Percentiles rank a stretch among this genome's conserved stretches.
Conservation (phyloP, 2,329 filamentous ascomycete species). For the Stagonosporopsis tanaceti region DNA sequence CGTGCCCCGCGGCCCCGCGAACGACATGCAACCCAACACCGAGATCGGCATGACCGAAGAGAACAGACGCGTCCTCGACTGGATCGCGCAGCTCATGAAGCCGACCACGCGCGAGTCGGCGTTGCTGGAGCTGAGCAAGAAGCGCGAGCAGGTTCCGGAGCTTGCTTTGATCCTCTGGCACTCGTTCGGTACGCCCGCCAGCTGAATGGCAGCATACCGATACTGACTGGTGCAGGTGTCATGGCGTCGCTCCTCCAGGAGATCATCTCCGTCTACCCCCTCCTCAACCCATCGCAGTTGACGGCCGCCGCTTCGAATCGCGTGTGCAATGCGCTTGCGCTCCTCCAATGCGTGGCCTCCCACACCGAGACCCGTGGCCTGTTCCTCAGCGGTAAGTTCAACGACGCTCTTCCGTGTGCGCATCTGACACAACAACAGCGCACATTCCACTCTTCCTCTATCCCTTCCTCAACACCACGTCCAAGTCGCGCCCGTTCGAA, state of each 20-base stretch:
- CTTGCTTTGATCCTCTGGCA: conserved; percentile 97
- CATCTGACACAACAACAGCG: conserved; percentile 61
- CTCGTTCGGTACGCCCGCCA: conserved; percentile 83
- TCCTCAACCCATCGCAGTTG: conserved; percentile 94
- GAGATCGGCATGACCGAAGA: conserved; percentile 76
- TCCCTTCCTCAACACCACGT: conserved; percentile 97
- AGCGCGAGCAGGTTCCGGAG: conserved; percentile 96
- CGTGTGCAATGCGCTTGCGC: conserved; percentile 94
- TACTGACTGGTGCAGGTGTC: conserved; percentile 69
- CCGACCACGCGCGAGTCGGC: conserved; percentile 88
- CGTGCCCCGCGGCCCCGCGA: conserved; percentile 48
- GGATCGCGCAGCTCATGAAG: conserved; percentile 90
- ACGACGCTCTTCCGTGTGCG: neutral
- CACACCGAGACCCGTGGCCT: conserved; percentile 95
- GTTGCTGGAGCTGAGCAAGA: conserved; percentile 95
- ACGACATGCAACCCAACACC: conserved; percentile 48
- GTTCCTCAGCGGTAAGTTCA: conserved; percentile 80
- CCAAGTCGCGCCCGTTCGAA: conserved; percentile 96
- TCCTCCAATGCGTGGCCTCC: conserved; percentile 95
- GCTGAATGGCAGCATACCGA: conserved; percentile 56
- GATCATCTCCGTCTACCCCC: conserved; percentile 97
- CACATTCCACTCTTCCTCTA: conserved; percentile 98
- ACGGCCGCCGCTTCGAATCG: conserved; percentile 97
- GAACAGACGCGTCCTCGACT: conserved; percentile 89
- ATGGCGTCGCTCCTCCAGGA: conserved; percentile 98